Evolutionary conservation across 1,284 basidiomycete species (phyloP).

Genomic region (Ustilago trichophora): DNA sequence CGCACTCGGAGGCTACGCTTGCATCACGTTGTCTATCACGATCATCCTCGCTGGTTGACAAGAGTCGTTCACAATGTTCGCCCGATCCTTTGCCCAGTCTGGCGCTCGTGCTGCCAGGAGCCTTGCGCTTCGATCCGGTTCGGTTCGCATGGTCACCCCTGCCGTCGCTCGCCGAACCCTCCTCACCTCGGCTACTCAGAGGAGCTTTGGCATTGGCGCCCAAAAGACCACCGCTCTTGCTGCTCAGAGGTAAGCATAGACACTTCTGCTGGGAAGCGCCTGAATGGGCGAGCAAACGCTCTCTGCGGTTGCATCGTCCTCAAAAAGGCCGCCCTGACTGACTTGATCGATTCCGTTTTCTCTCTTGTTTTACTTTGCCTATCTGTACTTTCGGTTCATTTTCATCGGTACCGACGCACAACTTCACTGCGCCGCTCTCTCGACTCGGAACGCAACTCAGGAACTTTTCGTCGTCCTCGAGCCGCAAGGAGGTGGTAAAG

Average conservation of each 20-base stretch:
- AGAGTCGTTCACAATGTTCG: slow-evolving; percentile 17
- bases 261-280: neutral
- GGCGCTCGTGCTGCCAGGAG: slow-evolving; percentile 37
- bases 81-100: slow-evolving; percentile 40
- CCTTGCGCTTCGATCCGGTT: slow-evolving; percentile 36
- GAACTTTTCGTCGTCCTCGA: slow-evolving; percentile 46
- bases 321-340: too few species aligned
- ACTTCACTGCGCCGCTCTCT: neutral
- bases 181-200: slow-evolving; percentile 32
- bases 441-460: slow-evolving; percentile 3
- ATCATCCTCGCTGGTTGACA: neutral
- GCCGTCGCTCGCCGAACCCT: slow-evolving; percentile 44
- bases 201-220: slow-evolving; percentile 20
- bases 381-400: too few species aligned
- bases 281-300: too few species aligned
- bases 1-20: neutral
- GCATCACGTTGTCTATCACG: too few species aligned
- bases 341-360: too few species aligned
- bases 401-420: too few species aligned
- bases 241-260: slow-evolving; percentile 32
- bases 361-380: too few species aligned
- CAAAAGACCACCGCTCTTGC: slow-evolving; percentile 23
- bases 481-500: slow-evolving; percentile 77
- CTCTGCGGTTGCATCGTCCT: too few species aligned
- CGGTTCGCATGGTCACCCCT: slow-evolving; percentile 36